phyloP scores from a whole-genome alignment of 73 alveolate species.

The Breviolum minutum region DNA sequence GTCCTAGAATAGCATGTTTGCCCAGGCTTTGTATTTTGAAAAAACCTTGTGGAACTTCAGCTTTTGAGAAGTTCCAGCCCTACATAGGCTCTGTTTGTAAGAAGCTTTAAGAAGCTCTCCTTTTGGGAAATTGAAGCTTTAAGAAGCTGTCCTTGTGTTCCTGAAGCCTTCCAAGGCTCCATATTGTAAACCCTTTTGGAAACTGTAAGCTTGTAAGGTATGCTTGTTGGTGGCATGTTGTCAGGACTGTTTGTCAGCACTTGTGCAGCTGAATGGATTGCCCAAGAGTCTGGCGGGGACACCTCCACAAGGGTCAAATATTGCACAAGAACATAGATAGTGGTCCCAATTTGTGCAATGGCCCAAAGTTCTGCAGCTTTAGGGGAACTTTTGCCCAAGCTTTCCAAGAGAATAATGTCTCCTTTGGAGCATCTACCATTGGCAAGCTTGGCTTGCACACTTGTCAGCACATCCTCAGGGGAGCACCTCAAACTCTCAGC shows the following conservation, averaged over 20 bases:
- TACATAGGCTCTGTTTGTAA: no score
- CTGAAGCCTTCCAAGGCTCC: background rate
- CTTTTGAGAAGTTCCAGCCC: no score
- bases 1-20: no score
- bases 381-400: background rate
- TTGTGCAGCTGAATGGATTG: background rate
- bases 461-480: background rate
- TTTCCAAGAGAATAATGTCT: background rate
- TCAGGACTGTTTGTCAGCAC: background rate
- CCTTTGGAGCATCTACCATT: constrained; percentile 1
- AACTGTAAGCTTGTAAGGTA: background rate
- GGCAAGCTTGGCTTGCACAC: background rate
- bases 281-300: background rate
- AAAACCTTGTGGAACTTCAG: no score
- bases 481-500: background rate
- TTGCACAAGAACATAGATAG: background rate
- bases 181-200: background rate
- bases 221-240: background rate
- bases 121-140: background rate
- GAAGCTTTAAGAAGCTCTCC: background rate
- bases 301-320: background rate
- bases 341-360: background rate
- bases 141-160: background rate
- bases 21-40: no score
- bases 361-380: constrained; percentile 36